Conservation (phyloP, 108 stramenopile genomes). For the Bacterosira constricta region DNA sequence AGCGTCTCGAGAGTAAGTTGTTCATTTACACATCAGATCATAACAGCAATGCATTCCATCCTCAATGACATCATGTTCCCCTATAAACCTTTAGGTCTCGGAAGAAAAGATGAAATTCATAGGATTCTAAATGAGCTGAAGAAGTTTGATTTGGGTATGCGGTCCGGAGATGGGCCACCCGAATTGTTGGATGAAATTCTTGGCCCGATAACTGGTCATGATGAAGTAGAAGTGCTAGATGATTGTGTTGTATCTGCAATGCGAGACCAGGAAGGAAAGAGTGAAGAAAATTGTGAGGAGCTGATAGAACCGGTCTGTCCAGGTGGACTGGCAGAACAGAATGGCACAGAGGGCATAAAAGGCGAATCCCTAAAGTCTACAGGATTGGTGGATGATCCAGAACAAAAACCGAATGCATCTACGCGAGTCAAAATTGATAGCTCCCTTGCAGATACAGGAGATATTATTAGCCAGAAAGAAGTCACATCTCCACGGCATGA, state of each 20-base stretch:
- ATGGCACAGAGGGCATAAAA: neutral
- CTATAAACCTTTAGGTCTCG: too few species aligned
- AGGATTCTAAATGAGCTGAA: conserved; percentile 11
- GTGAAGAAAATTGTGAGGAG: neutral
- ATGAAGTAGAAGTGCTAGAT: conserved; percentile 17
- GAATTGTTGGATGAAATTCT: conserved; percentile 12
- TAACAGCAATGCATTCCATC: too few species aligned
- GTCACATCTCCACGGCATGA: neutral
- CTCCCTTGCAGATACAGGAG: neutral
- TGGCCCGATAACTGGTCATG: neutral
- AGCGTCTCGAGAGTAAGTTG: conserved; percentile 1
- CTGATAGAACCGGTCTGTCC: neutral
- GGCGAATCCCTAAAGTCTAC: neutral
- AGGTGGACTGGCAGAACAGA: neutral
- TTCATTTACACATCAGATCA: too few species aligned
- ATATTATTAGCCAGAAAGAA: neutral
- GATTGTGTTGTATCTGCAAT: neutral
- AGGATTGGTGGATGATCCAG: neutral
- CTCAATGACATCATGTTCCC: too few species aligned
- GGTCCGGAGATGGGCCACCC: conserved; percentile 3
- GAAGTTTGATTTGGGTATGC: neutral
- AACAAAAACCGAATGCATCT: neutral
- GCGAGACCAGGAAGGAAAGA: neutral
- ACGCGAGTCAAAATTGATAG: too few species aligned
- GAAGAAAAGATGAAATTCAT: conserved; percentile 8